Percentiles rank a stretch among this genome's conserved stretches.
These are phyloP conservation scores for Xylaria longipes DNA, from an alignment of 495 filamentous ascomycete genomes.

Conservation along the genomic window DNA sequence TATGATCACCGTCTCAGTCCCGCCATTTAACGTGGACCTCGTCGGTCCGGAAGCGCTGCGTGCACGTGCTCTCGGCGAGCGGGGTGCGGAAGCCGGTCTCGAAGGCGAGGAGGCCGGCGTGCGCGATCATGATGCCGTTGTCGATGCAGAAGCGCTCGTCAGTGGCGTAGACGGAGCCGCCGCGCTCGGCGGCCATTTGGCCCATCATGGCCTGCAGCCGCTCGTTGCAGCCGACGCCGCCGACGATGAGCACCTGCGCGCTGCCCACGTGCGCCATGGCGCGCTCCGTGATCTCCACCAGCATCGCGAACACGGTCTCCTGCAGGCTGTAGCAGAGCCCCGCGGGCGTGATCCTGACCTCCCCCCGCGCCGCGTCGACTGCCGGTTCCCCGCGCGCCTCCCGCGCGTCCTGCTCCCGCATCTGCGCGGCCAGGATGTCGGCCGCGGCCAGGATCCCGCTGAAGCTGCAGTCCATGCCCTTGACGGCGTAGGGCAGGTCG, in stretches of 20 bases:
- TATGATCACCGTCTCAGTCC: conserved; percentile 55
- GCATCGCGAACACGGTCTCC: conserved; percentile 94
- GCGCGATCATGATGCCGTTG: conserved; percentile 99
- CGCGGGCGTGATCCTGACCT: conserved; percentile 66
- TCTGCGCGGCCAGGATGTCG: conserved; percentile 74
- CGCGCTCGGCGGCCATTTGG: conserved; percentile 87
- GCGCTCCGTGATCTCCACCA: conserved; percentile 97
- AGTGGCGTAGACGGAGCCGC: conserved; percentile 90
- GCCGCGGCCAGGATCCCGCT: conserved; percentile 85
- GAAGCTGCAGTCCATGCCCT: conserved; percentile 98
- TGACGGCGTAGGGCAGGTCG: conserved; percentile 93
- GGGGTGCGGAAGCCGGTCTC: conserved; percentile 76
- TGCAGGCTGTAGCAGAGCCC: conserved; percentile 95
- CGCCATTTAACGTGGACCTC: conserved; percentile 93
- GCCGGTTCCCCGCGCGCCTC: conserved; percentile 49
- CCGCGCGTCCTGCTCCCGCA: conserved; percentile 50
- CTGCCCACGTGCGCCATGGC: conserved; percentile 98
- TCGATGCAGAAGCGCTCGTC: conserved; percentile 98
- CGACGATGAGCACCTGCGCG: conserved; percentile 89
- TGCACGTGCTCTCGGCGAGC: conserved; percentile 84
- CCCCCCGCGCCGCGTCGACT: conserved; percentile 23
- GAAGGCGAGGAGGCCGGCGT: conserved; percentile 88
- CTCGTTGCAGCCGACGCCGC: conserved; percentile 98
- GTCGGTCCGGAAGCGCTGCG: conserved; percentile 94
- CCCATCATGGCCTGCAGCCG: conserved; percentile 98